A percentile compares a stretch with the other conserved stretches of the same genome.
Conservation (phyloP, 495 filamentous ascomycete genomes). For the Clohesyomyces aquaticus region DNA sequence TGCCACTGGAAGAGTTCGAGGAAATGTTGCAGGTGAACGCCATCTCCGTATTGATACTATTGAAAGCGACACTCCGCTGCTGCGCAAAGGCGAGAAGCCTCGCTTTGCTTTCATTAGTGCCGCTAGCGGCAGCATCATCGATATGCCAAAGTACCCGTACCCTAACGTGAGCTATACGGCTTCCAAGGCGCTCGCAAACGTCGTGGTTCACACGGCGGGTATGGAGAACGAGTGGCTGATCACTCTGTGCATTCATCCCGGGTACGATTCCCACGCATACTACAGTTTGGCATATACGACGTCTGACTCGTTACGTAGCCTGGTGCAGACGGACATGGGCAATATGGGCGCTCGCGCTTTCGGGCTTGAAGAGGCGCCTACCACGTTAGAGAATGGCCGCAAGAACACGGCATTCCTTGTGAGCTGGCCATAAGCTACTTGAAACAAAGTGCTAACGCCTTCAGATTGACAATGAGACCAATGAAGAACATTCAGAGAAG, state of each 20-base stretch:
- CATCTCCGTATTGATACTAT: conserved; percentile 13
- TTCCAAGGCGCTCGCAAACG: conserved; percentile 18
- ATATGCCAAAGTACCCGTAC: conserved; percentile 15
- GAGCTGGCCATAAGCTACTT: not conserved
- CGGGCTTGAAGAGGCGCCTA: not conserved
- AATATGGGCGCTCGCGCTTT: not conserved
- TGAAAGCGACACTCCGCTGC: conserved; percentile 6
- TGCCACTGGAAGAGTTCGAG: conserved; percentile 12
- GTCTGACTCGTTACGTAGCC: no score
- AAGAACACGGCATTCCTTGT: not conserved
- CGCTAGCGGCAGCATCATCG: conserved; percentile 1
- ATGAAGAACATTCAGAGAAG: conserved; percentile 20
- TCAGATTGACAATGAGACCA: conserved; percentile 17
- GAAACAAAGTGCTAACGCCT: not conserved
- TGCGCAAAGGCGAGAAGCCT: not conserved
- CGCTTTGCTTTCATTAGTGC: conserved; percentile 19
- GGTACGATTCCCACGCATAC: no score
- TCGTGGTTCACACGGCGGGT: conserved; percentile 8
- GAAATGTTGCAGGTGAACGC: conserved; percentile 12
- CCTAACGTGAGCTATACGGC: conserved; percentile 7
- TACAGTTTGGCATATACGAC: no score
- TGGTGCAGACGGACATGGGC: conserved; percentile 6
- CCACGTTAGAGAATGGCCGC: not conserved
- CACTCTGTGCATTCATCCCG: conserved; percentile 25
- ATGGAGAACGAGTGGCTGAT: conserved; percentile 30